Conservation (phyloP, 2,329 filamentous ascomycete genomes). For the Lasiodiplodia theobromae region DNA sequence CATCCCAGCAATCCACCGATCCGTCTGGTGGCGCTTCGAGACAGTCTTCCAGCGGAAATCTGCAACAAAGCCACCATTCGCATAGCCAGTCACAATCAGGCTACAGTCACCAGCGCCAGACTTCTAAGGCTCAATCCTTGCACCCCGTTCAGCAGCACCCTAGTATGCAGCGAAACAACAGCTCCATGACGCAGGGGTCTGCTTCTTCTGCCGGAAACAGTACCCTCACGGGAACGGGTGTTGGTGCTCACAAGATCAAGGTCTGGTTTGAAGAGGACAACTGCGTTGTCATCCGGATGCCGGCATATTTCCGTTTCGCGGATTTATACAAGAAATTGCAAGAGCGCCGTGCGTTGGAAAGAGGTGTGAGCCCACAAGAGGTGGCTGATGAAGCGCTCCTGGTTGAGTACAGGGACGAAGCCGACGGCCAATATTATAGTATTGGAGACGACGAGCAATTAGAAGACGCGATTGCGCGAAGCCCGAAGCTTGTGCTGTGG, state of each 20-base stretch:
- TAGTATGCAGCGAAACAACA: conserved; percentile 48
- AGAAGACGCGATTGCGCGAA: conserved; percentile 78
- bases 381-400: conserved; percentile 70
- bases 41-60: conserved; percentile 44
- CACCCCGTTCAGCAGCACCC: conserved; percentile 30
- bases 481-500: conserved; percentile 72
- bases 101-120: conserved; percentile 47
- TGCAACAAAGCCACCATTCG: conserved; percentile 34
- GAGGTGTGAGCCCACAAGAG: conserved; percentile 40
- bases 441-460: conserved; percentile 83
- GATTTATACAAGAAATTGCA: conserved; percentile 84
- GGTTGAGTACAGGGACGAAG: conserved; percentile 87
- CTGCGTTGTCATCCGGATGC: conserved; percentile 88
- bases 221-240: conserved; percentile 33
- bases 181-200: conserved; percentile 44
- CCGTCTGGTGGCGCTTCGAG: conserved; percentile 46
- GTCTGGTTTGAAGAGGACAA: conserved; percentile 87
- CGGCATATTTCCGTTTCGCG: conserved; percentile 77
- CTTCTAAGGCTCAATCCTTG: conserved; percentile 41
- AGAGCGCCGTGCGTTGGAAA: conserved; percentile 78
- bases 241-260: conserved; percentile 79
- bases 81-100: conserved; percentile 25
- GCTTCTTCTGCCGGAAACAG: conserved; percentile 35
- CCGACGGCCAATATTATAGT: conserved; percentile 74
- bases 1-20: conserved; percentile 49